These are phyloP conservation scores for Xylariaceae sp. DNA, from an alignment of 2,329 filamentous ascomycete genomes.

Conservation along the genomic window DNA sequence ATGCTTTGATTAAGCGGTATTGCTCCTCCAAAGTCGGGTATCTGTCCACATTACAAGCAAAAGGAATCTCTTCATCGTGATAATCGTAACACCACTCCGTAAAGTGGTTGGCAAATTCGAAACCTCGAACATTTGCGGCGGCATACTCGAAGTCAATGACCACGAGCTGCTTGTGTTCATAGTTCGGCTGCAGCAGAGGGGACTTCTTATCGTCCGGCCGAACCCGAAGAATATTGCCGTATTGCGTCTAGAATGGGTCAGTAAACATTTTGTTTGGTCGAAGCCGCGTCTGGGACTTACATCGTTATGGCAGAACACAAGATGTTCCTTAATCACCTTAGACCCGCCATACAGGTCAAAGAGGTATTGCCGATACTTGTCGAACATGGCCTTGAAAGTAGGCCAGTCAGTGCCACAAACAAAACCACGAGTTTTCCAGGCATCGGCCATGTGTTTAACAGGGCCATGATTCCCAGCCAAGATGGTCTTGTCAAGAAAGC, in stretches of 20 bases:
- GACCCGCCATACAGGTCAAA: constrained; percentile 63
- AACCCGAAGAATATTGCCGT: constrained; percentile 87
- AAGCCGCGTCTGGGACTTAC: constrained; percentile 45
- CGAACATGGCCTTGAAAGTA: constrained; percentile 66
- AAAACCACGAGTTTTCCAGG: constrained; percentile 66
- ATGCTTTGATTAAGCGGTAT: constrained; percentile 76
- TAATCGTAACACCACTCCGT: constrained; percentile 99
- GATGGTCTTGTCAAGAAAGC: constrained; percentile 55
- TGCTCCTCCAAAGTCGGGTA: constrained; percentile 83
- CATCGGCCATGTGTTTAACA: constrained; percentile 32
- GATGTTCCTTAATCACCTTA: constrained; percentile 61
- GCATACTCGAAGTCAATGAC: constrained; percentile 99
- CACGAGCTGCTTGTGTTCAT: constrained; percentile 91
- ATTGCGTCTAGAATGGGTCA: constrained; percentile 69
- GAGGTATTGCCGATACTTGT: constrained; percentile 73
- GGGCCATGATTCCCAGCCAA: constrained; percentile 33
- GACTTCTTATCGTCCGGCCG: constrained; percentile 67
- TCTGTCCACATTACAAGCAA: constrained; percentile 59
- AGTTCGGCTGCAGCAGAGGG: constrained; percentile 79
- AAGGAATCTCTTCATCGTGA: constrained; percentile 62
- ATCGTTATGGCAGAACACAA: constrained; percentile 98
- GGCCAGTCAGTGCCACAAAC: constrained; percentile 83
- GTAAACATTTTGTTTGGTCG: neutral
- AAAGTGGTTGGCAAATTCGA: constrained; percentile 98
- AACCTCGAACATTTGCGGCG: constrained; percentile 75